Evolutionary conservation across 2,329 filamentous ascomycete species (phyloP).

Genomic region (Capronia americana): DNA sequence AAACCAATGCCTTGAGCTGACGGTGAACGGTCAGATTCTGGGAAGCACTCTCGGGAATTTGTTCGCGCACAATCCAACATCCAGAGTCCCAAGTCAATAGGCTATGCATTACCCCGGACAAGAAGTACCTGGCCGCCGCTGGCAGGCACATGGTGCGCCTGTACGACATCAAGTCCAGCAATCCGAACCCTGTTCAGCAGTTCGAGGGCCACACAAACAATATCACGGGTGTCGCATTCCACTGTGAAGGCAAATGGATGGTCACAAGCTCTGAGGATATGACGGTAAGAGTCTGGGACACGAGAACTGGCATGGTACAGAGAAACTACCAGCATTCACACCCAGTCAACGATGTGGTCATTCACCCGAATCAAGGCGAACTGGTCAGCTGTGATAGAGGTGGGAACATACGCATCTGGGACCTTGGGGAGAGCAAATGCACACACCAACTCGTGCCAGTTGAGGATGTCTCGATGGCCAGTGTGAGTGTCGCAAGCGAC

Average conservation of each 20-base stretch:
- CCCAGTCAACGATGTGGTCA: constrained; percentile 97
- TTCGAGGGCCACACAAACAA: constrained; percentile 97
- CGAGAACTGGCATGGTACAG: constrained; percentile 81
- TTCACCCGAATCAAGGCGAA: constrained; percentile 98
- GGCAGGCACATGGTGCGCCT: constrained; percentile 90
- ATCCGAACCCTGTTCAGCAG: constrained; percentile 87
- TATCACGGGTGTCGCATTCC: constrained; percentile 94
- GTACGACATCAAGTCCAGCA: constrained; percentile 98
- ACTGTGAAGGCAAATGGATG: constrained; percentile 99
- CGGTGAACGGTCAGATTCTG: constrained; percentile 72
- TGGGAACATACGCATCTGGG: constrained; percentile 94
- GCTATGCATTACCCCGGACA: constrained; percentile 97
- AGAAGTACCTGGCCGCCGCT: constrained; percentile 86
- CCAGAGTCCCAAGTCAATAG: constrained; percentile 98
- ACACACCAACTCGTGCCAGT: constrained; percentile 95
- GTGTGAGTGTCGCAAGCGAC: constrained; percentile 94
- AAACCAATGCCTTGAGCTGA: constrained; percentile 18
- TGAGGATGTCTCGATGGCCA: constrained; percentile 90
- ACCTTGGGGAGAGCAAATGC: constrained; percentile 95
- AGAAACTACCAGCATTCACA: constrained; percentile 89
- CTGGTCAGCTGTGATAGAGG: constrained; percentile 94
- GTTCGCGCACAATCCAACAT: constrained; percentile 96
- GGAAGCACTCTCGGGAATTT: constrained; percentile 97
- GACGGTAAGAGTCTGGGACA: constrained; percentile 97
- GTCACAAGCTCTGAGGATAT: constrained; percentile 97